Evolutionary conservation across 148 eudicot genomes (phyloP), one percentile per base, ranked within the genome.

Genomic region (Suaeda aralocaspica): DNA sequence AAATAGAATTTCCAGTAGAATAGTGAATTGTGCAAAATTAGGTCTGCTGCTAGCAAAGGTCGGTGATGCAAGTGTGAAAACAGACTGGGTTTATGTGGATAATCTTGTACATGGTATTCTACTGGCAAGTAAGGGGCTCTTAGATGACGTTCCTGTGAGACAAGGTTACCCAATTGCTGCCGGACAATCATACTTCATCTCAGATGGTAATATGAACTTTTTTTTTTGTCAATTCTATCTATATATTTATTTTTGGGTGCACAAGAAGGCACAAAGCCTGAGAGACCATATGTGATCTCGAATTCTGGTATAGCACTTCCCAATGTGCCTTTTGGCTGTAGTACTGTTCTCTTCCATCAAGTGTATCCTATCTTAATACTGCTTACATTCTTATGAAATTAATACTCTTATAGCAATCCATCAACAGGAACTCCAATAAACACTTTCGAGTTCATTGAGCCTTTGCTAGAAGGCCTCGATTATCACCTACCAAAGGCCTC

Each of bases 11-110:
- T 92, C 12, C 89, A 85, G 3, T 85, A 90, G 74, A 81, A 3
- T 86, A 18, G 45, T 92, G 33, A 74, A 72, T 60, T 75, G 75
- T 36, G 85, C 92, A 13, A 81, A 89, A 71, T 72, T 87, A 68
- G 91, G 92, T 59, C 80, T 92, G 59, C 55, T 87, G 42, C 82
- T 85, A 31, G 89, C 84, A 70, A 92, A 76, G 76, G 76, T 92
- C 76, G 96, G 97, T 11, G 80, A 78, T 36, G 51, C 77, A n/a
- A 75, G 72, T 49, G 90, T 84, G 46, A 85, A 84, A 76, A 69
- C 79, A 28, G 97, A 92, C 64, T 92, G 97, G 97, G 86, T 92
- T 50, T 89, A 87, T 68, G 73, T 84, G 56, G 97, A 92, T 83
- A 92, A 92, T 80, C 86, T 92, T 70, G 88, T 92, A 30, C 51